phyloP scores from a whole-genome alignment of 352 stramenopile species.

The Lagenidium giganteum region DNA sequence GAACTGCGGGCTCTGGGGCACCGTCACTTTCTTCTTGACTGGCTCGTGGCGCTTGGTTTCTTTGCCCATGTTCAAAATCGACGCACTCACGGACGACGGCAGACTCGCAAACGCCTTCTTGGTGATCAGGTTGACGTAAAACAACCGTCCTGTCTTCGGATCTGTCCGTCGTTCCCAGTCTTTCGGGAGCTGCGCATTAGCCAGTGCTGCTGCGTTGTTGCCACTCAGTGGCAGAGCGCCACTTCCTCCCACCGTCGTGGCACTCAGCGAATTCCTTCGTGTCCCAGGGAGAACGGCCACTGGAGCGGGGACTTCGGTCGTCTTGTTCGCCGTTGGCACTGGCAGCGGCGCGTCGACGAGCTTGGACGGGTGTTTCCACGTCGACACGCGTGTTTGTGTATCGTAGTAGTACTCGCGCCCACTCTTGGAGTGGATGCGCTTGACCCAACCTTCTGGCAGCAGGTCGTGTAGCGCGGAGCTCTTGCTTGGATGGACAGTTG shows the following conservation, averaged over 20 bases:
- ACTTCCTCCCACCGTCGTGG: no score
- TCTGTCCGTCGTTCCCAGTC: conserved; percentile 76
- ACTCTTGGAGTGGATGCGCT: conserved; percentile 66
- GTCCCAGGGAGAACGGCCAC: no score
- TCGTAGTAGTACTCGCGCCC: conserved; percentile 76
- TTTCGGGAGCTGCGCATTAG: conserved; percentile 44
- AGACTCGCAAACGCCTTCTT: conserved; percentile 77
- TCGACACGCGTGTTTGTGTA: conserved; percentile 61
- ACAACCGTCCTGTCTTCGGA: conserved; percentile 70
- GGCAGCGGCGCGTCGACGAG: conserved; percentile 61
- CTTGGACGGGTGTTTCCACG: conserved; percentile 64
- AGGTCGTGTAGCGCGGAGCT: conserved; percentile 27
- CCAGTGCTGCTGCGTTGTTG: background rate
- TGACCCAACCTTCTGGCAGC: conserved; percentile 64
- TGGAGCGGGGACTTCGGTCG: no score
- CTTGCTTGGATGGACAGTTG: background rate
- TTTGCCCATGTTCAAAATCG: conserved; percentile 47
- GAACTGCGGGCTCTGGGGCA: conserved; percentile 70
- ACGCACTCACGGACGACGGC: conserved; percentile 64
- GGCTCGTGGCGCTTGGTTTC: conserved; percentile 20
- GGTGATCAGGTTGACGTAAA: conserved; percentile 82
- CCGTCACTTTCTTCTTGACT: conserved; percentile 17
- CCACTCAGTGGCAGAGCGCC: background rate
- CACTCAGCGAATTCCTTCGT: no score
- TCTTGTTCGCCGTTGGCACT: conserved; percentile 4